Percentiles rank a stretch among this genome's conserved stretches.
Conservation (phyloP, 2,329 filamentous ascomycete species). For the Hypoxylon sp. region DNA sequence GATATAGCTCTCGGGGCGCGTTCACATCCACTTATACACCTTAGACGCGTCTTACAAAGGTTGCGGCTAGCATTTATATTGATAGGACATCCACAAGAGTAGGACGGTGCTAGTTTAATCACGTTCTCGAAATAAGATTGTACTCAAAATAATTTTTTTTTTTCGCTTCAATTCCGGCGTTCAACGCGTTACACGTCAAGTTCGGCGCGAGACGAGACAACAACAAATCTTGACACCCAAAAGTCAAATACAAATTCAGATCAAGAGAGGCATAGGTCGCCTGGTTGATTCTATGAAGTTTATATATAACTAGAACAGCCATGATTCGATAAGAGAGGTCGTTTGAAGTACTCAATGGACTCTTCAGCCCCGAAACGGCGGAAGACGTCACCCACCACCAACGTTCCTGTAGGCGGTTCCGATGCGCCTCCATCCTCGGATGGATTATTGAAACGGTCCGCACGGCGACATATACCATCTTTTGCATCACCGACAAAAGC, state of each 20-base stretch:
- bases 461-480: conserved; percentile 63
- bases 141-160: conserved; percentile 9
- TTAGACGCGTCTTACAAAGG: conserved; percentile 33
- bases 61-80: conserved; percentile 18
- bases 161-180: conserved; percentile 6
- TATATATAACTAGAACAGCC: conserved; percentile 11
- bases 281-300: conserved; percentile 15
- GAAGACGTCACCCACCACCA: conserved; percentile 71
- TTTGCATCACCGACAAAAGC: conserved; percentile 78
- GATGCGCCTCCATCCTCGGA: conserved; percentile 33
- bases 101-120: conserved; percentile 15
- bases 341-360: conserved; percentile 59
- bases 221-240: conserved; percentile 14
- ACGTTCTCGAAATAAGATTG: background rate
- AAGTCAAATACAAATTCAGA: conserved; percentile 1
- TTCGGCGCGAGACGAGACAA: conserved; percentile 6
- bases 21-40: conserved; percentile 28
- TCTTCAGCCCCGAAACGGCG: conserved; percentile 74
- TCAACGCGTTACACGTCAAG: conserved; percentile 6
- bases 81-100: conserved; percentile 9
- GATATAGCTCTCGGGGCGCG: conserved; percentile 22
- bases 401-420: conserved; percentile 56
- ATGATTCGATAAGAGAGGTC: conserved; percentile 30
- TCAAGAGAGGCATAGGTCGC: background rate
- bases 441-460: conserved; percentile 40